These are phyloP conservation scores for Fusarium aywerte DNA, from an alignment of 2,329 filamentous ascomycete species.

Conservation along the genomic window DNA sequence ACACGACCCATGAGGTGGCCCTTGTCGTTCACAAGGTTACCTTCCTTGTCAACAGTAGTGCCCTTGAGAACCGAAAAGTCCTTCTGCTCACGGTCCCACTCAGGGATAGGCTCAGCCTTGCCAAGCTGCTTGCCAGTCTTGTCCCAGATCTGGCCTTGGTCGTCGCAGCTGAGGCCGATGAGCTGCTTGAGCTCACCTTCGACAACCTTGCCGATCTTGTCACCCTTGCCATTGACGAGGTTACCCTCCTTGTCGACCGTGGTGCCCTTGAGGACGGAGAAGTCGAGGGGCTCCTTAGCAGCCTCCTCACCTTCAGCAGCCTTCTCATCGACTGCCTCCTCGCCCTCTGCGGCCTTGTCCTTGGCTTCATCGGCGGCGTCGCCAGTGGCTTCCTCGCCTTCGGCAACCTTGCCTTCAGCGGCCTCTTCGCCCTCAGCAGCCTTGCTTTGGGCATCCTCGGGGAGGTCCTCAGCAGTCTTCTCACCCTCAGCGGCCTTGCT, in stretches of 20 bases:
- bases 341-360: slow-evolving; percentile 5
- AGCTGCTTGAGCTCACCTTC: slow-evolving; percentile 72
- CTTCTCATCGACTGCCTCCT: slow-evolving; percentile 19
- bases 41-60: slow-evolving; percentile 69
- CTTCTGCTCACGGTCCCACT: slow-evolving; percentile 57
- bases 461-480: neutral
- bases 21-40: slow-evolving; percentile 65
- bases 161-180: slow-evolving; percentile 72
- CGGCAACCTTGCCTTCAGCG: slow-evolving; percentile 6
- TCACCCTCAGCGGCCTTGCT: slow-evolving; percentile 18
- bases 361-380: slow-evolving; percentile 3
- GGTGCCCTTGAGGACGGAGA: slow-evolving; percentile 35
- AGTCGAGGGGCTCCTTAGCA: slow-evolving; percentile 32
- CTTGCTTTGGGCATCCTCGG: neutral
- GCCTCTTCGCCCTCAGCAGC: neutral
- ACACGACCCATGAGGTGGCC: slow-evolving; percentile 69
- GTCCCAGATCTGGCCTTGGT: slow-evolving; percentile 75
- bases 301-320: slow-evolving; percentile 27
- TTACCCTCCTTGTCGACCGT: slow-evolving; percentile 64
- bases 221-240: slow-evolving; percentile 63
- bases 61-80: slow-evolving; percentile 47
- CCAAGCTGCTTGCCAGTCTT: slow-evolving; percentile 71
- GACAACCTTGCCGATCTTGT: slow-evolving; percentile 69
- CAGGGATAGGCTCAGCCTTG: slow-evolving; percentile 71
- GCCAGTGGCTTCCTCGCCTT: slow-evolving; percentile 5